Percentiles rank a stretch among this genome's conserved stretches.
Conservation (phyloP, 352 stramenopile genomes). For the Lagenidium giganteum region DNA sequence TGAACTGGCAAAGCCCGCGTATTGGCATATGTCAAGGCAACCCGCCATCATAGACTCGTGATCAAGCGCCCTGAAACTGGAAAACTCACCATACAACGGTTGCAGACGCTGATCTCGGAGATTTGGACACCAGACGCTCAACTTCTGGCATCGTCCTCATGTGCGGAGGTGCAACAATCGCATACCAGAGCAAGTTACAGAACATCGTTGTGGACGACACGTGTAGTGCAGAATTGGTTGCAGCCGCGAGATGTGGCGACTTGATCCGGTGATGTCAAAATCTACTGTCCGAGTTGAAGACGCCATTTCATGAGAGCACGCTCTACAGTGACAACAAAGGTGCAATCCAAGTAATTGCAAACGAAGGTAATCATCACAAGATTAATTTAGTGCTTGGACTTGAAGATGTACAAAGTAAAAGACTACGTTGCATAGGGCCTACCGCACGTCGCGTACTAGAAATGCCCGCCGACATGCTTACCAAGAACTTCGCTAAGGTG, state of each 20-base stretch:
- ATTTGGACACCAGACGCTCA: constrained; percentile 1
- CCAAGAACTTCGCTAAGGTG: background rate
- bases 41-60: constrained; percentile 1
- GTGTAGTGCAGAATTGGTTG: constrained; percentile 8
- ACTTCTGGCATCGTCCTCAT: constrained; percentile 4
- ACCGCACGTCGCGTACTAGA: constrained; percentile 1
- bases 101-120: constrained; percentile 9
- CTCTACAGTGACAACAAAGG: constrained; percentile 8
- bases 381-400: constrained; percentile 4
- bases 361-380: constrained; percentile 4
- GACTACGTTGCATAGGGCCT: background rate
- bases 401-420: constrained; percentile 6
- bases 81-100: constrained; percentile 2
- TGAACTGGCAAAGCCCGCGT: constrained; percentile 10
- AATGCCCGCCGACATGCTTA: constrained; percentile 4
- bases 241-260: no score
- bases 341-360: background rate
- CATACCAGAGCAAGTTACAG: constrained; percentile 2
- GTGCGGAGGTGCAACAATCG: constrained; percentile 1
- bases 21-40: constrained; percentile 5
- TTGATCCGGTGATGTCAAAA: constrained; percentile 1
- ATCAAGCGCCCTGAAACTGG: background rate
- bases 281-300: background rate
- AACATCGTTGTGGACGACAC: constrained; percentile 4
- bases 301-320: no score